phyloP scores from a whole-genome alignment of 106 monocot species.

The Allium sativum region DNA sequence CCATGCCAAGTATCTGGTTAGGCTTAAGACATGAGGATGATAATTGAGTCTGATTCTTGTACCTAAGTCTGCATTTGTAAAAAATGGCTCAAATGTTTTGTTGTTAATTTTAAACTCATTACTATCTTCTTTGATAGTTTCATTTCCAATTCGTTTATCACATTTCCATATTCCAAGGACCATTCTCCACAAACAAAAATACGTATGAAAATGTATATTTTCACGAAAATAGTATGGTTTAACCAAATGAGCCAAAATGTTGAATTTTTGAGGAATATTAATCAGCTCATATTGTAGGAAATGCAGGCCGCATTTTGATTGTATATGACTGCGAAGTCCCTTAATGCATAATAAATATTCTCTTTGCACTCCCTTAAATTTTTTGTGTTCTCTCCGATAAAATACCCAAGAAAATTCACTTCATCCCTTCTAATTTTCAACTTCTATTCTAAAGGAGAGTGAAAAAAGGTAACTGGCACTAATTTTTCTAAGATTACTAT shows the following conservation, averaged over 20 bases:
- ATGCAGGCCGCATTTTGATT: constrained; percentile 46
- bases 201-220: too few species aligned
- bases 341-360: constrained; percentile 30
- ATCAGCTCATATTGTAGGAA: constrained; percentile 38
- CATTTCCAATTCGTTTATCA: constrained; percentile 24
- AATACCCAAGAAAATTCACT: constrained; percentile 39
- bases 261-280: too few species aligned
- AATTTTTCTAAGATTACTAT: too few species aligned
- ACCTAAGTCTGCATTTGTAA: constrained; percentile 34
- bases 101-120: constrained; percentile 24
- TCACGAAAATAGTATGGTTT: too few species aligned
- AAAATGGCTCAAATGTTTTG: constrained; percentile 31
- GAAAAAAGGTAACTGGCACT: too few species aligned
- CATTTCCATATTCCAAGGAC: constrained; percentile 28
- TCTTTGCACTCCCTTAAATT: constrained; percentile 57
- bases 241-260: too few species aligned
- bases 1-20: constrained; percentile 52
- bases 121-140: constrained; percentile 49
- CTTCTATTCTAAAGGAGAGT: constrained; percentile 38
- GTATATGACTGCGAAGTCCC: constrained; percentile 6
- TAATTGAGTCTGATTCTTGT: constrained; percentile 51
- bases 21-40: constrained; percentile 61
- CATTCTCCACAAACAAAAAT: constrained; percentile 20
- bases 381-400: constrained; percentile 41
- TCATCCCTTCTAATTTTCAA: constrained; percentile 30